These are phyloP conservation scores for Microstegium vimineum DNA, from an alignment of 176 grass and related monocot genomes.

Conservation along the genomic window DNA sequence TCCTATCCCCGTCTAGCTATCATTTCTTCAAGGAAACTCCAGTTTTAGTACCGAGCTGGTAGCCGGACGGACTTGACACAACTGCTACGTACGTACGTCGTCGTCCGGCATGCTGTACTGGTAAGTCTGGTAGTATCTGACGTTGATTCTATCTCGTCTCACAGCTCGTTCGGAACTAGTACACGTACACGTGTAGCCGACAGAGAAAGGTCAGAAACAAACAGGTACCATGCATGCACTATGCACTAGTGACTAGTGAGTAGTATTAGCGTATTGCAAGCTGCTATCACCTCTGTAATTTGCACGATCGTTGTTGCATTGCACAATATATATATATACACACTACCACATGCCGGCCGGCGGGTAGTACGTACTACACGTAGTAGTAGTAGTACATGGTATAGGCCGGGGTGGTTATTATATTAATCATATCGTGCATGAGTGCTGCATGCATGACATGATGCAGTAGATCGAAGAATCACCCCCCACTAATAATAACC, in stretches of 20 bases:
- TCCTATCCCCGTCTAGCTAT: neutral
- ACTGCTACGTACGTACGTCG: conserved; percentile 10
- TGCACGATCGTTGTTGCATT: neutral
- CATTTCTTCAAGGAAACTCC: conserved; percentile 54
- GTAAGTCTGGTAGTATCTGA: neutral
- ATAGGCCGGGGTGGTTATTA: neutral
- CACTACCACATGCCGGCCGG: neutral
- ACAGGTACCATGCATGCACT: neutral
- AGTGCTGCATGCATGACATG: conserved; percentile 12
- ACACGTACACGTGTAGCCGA: neutral
- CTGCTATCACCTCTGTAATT: neutral
- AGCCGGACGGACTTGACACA: neutral
- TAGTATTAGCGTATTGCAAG: neutral
- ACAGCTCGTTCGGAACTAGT: neutral
- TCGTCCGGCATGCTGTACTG: neutral
- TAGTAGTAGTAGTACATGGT: no score
- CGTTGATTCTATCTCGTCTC: conserved; percentile 9
- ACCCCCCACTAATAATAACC: neutral
- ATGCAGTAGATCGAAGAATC: neutral
- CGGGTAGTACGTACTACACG: neutral
- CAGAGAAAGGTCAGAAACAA: neutral
- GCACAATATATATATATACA: no score
- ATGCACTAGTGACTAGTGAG: no score
- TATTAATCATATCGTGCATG: conserved; percentile 7
- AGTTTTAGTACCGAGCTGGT: neutral